Evolutionary conservation across 2,329 filamentous ascomycete species (phyloP).

Genomic region (Acarospora socialis): DNA sequence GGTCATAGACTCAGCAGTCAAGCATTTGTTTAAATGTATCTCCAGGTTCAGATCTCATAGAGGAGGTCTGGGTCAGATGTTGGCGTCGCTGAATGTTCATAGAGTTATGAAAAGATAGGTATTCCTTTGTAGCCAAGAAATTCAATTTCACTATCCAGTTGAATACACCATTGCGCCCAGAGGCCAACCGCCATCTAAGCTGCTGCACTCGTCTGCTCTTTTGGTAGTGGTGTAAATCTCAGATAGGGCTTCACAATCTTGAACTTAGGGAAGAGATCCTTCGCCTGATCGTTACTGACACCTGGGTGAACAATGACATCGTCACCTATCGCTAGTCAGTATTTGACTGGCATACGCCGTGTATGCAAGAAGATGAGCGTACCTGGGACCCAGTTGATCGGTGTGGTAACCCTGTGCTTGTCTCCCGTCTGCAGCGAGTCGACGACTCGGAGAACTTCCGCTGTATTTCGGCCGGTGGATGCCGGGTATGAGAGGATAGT

Average conservation of each 20-base stretch:
- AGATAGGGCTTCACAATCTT: slow-evolving; percentile 50
- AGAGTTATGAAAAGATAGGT: no score
- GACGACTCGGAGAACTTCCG: slow-evolving; percentile 43
- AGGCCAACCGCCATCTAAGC: slow-evolving; percentile 5
- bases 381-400: slow-evolving; percentile 45
- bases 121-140: no score
- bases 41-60: no score
- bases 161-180: no score
- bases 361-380: no score
- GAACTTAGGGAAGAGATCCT: slow-evolving; percentile 45
- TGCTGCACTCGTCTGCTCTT: slow-evolving; percentile 41
- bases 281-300: slow-evolving; percentile 43
- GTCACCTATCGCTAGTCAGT: slow-evolving; percentile 23
- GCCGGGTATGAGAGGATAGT: slow-evolving; percentile 49
- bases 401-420: slow-evolving; percentile 45
- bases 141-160: no score
- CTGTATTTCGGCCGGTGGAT: slow-evolving; percentile 43
- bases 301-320: slow-evolving; percentile 48
- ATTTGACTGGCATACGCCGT: no score
- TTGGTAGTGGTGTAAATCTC: slow-evolving; percentile 43
- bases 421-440: slow-evolving; percentile 46
- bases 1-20: no score
- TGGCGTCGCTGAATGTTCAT: no score
- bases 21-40: no score
- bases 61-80: no score